Evolutionary conservation across 352 stramenopile species (phyloP).

Genomic region (Globisporangium lucens): DNA sequence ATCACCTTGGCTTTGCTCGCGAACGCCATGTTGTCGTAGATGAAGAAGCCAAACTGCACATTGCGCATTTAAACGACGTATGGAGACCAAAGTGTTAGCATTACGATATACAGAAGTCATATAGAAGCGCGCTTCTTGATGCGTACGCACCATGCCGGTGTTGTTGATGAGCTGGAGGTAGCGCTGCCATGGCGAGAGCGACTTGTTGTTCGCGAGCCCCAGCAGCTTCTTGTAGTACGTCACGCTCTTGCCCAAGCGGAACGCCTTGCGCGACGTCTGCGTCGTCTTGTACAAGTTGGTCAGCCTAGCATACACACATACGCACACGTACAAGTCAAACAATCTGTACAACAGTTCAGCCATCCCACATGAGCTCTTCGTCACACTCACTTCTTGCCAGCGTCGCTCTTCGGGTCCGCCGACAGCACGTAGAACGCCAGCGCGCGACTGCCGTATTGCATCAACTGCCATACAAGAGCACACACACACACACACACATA

Average conservation of each 20-base stretch:
- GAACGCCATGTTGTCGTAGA: slow-evolving; percentile 88
- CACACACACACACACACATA: neutral
- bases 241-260: slow-evolving; percentile 81
- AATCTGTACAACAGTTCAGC: neutral
- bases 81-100: neutral
- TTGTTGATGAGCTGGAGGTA: slow-evolving; percentile 82
- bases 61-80: neutral
- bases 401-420: slow-evolving; percentile 76
- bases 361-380: no score
- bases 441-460: slow-evolving; percentile 84
- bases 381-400: slow-evolving; percentile 49
- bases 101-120: neutral
- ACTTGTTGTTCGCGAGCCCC: slow-evolving; percentile 52
- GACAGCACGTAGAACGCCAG: slow-evolving; percentile 78
- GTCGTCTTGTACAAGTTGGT: slow-evolving; percentile 77
- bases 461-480: slow-evolving; percentile 26
- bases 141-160: slow-evolving; percentile 40
- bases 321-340: no score
- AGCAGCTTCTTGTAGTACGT: slow-evolving; percentile 82
- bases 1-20: slow-evolving; percentile 76
- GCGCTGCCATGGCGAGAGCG: slow-evolving; percentile 9
- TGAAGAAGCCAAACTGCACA: slow-evolving; percentile 63
- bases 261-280: slow-evolving; percentile 81
- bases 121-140: neutral
- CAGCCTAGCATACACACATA: slow-evolving; percentile 22